phyloP scores from a whole-genome alignment of 2,329 filamentous ascomycete species.

The Botrytis fragariae region DNA sequence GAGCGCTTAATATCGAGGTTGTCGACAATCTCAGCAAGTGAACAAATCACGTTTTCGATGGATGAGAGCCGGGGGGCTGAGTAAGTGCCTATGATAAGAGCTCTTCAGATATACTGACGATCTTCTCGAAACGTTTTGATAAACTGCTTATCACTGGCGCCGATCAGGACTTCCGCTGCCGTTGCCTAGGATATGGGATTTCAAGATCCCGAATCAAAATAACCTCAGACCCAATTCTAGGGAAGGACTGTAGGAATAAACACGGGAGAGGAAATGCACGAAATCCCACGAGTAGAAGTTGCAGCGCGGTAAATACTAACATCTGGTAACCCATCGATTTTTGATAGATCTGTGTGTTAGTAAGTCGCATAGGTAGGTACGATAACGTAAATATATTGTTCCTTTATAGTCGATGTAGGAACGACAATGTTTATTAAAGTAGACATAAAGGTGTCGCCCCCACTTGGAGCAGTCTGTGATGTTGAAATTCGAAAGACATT shows the following conservation, averaged over 20 bases:
- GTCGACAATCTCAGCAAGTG: background rate
- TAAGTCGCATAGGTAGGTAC: background rate
- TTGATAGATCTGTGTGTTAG: background rate
- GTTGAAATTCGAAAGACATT: background rate
- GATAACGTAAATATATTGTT: background rate
- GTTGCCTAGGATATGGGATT: background rate
- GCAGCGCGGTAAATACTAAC: background rate
- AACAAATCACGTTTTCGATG: background rate
- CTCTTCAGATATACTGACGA: background rate
- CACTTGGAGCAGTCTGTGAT: background rate
- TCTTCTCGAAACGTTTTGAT: background rate
- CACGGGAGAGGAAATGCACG: background rate
- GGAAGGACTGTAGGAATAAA: background rate
- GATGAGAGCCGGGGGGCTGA: background rate
- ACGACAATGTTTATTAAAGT: background rate
- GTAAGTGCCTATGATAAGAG: background rate
- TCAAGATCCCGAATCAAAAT: background rate
- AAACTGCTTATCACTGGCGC: background rate
- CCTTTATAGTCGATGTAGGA: background rate
- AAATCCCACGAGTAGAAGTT: background rate
- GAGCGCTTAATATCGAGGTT: background rate
- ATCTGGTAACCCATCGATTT: background rate
- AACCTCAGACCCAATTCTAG: background rate
- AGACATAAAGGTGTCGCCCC: background rate
- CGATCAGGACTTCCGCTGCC: background rate